These are phyloP conservation scores for Mycena indigotica DNA, from an alignment of 768 basidiomycete genomes.

Conservation along the genomic window DNA sequence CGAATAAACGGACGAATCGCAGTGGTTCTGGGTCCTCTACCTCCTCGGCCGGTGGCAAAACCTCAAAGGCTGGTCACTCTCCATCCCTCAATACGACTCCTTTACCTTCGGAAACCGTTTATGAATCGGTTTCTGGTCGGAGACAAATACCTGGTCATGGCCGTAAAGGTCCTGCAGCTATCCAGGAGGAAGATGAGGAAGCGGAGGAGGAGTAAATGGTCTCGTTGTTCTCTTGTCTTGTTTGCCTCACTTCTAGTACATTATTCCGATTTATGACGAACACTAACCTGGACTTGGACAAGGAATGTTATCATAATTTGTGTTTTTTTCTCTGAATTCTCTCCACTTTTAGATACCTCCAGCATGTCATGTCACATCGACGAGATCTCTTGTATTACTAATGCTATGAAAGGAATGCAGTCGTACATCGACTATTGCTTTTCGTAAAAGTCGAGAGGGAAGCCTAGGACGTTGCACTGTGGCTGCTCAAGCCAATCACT, in stretches of 20 bases:
- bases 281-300: background rate
- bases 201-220: conserved; percentile 56
- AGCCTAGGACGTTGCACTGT: conserved; percentile 43
- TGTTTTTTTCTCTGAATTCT: background rate
- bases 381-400: background rate
- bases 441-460: conserved; percentile 26
- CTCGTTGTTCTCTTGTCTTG: conserved; percentile 11
- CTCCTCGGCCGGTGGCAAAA: conserved; percentile 22
- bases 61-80: conserved; percentile 58
- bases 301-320: conserved; percentile 1
- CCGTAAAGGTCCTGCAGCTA: conserved; percentile 73
- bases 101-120: conserved; percentile 51
- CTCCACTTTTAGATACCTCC: conserved; percentile 1
- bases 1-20: conserved; percentile 39
- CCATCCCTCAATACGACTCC: conserved; percentile 64
- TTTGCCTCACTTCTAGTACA: background rate
- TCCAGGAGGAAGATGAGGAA: conserved; percentile 85
- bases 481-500: conserved; percentile 35
- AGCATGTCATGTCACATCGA: background rate
- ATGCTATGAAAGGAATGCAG: background rate
- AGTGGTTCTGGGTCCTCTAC: conserved; percentile 25
- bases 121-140: conserved; percentile 57
- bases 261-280: conserved; percentile 5
- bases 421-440: background rate
- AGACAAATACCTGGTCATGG: conserved; percentile 62